A percentile compares a stretch with the other conserved stretches of the same genome.
Conservation (phyloP, 2,329 filamentous ascomycete genomes). For the Penicillium sp. region DNA sequence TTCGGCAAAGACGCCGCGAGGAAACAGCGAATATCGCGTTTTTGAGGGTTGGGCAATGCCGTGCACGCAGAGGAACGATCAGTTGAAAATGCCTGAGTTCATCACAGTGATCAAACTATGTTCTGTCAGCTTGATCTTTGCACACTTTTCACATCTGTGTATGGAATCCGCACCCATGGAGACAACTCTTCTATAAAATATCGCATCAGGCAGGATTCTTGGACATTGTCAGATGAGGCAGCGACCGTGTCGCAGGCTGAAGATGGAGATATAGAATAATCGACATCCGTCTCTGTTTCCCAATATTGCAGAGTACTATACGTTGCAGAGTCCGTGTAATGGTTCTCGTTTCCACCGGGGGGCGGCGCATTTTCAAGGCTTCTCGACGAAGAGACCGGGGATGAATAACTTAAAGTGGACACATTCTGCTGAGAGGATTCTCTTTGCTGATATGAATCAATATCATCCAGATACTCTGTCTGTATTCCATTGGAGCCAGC, state of each 20-base stretch:
- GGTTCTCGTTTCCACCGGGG: neutral
- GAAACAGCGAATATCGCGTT: constrained; percentile 32
- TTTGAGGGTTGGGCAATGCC: constrained; percentile 21
- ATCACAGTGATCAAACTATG: constrained; percentile 30
- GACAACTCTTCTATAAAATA: constrained; percentile 33
- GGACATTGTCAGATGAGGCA: constrained; percentile 6
- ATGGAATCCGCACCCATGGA: constrained; percentile 23
- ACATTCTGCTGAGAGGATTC: neutral
- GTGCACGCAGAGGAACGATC: constrained; percentile 22
- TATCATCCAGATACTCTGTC: neutral
- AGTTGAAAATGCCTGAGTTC: constrained; percentile 25
- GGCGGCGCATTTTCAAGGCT: neutral
- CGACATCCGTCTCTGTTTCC: neutral
- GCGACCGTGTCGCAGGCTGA: neutral
- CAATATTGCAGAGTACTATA: neutral
- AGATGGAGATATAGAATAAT: neutral
- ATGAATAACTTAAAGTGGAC: neutral
- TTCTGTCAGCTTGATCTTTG: neutral
- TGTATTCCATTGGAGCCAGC: neutral
- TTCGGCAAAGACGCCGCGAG: constrained; percentile 23
- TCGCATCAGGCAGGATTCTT: constrained; percentile 26
- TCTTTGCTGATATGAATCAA: neutral
- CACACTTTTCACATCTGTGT: neutral
- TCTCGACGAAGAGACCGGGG: constrained; percentile 2
- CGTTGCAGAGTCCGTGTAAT: neutral